Conservation (phyloP, 2,329 filamentous ascomycete species). For the Colletotrichum salicis region DNA sequence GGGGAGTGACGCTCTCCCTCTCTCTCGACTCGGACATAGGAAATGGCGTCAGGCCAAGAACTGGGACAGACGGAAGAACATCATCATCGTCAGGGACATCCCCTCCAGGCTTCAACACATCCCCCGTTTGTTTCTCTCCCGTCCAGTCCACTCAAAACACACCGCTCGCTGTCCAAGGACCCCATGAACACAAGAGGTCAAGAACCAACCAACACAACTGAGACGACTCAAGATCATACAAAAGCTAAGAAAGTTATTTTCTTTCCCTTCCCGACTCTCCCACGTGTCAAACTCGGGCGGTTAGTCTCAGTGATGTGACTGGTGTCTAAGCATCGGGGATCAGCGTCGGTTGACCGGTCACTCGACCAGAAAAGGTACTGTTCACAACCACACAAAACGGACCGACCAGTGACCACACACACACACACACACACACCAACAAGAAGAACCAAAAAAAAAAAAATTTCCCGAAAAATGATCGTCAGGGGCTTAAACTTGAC, state of each 20-base stretch:
- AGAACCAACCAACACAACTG: not conserved
- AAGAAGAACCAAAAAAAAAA: not conserved
- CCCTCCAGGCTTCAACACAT: not conserved
- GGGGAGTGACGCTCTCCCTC: not conserved
- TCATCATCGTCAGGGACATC: slow-evolving; percentile 24
- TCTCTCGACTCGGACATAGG: not conserved
- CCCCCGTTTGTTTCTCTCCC: not conserved
- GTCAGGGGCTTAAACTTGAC: slow-evolving; percentile 33
- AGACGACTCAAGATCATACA: not conserved
- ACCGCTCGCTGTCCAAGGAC: not conserved
- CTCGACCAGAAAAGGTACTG: not conserved
- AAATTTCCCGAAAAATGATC: slow-evolving; percentile 16
- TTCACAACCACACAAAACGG: not conserved
- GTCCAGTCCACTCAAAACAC: not conserved
- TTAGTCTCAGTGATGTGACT: not conserved
- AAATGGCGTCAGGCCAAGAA: not conserved
- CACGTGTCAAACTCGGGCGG: not conserved
- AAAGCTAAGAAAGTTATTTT: not conserved
- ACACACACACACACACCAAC: not conserved
- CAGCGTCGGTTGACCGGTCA: slow-evolving; percentile 4
- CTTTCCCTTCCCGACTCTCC: not conserved
- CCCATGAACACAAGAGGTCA: not conserved
- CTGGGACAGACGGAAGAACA: not conserved
- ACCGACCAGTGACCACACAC: not conserved
- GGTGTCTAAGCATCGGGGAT: not conserved